Base-by-base conservation (phyloP, 805 yeast genomes). In the Wickerhamiella spandovensis region DNA sequence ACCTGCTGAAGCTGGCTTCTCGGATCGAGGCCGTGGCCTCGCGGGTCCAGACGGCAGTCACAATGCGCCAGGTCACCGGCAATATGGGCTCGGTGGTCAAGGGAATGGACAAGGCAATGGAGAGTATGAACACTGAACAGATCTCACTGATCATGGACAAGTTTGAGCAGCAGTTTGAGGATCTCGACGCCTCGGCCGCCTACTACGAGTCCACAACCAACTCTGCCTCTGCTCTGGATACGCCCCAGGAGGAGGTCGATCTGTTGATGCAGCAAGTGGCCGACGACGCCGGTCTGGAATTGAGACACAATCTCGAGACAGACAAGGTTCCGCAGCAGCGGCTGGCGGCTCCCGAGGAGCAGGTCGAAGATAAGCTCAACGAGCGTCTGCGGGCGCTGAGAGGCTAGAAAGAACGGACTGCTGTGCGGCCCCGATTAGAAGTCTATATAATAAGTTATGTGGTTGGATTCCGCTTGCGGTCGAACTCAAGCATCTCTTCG, bases 101-200 rank as follows among this genome's bases (percentile, higher is more conserved):
- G 61, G 97, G 97, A 9, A 90, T 92, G 97, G 98, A 92, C 66
- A 81, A 78, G 61, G 98, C 98, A 1, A 75, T 92, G 69, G 92
- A 86, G 60, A 81, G 90, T 21, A 92, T 92, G 98, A 92, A 92
- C 65, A 70, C 92, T 54, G 97, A 92, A 66, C 79, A 78, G 58
- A 92, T 92, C 28, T 86, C 97, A 5, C 67, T 88, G 67, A 90
- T 92, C 12, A 92, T 92, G 97, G 98, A 92, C 66, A 89, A 87
- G 65, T 92, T 92, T 64, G 99, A 92, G 66, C 78, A 75, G 51
- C 99, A 92, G 65, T 92, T 92, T 61, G 97, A 92, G 67, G 97
- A 92, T 61, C 70, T 92, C 58, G 98, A 92, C 64, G 92, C 95
- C 7, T 78, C 94, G 30, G 83, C 97, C 0, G 84, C 88, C 56